phyloP scores from a whole-genome alignment of 148 eudicot genomes.

The Diospyros kaki region DNA sequence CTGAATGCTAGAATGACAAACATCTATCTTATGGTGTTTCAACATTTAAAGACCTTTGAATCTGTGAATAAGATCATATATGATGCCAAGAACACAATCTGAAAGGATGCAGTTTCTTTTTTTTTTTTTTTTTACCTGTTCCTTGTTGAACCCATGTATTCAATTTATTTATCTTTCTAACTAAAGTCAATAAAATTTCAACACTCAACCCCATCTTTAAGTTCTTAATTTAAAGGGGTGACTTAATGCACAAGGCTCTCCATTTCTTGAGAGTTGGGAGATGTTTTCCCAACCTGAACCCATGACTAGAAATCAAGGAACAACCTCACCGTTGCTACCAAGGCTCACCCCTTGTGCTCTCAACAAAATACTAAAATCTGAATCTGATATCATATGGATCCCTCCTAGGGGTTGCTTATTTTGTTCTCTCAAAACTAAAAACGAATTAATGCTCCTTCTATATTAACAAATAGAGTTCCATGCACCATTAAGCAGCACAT shows the following conservation, averaged over 20 bases:
- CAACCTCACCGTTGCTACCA: no score
- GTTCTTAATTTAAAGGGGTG: not conserved
- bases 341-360: no score
- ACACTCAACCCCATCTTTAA: not conserved
- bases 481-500: not conserved
- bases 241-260: no score
- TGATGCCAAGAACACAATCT: not conserved
- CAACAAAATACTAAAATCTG: not conserved
- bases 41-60: not conserved
- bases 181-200: not conserved
- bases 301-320: no score
- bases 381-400: not conserved
- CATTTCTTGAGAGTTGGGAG: no score
- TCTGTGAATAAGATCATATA: not conserved
- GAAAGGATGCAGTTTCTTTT: not conserved
- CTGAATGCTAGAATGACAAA: conserved; percentile 2
- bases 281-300: no score
- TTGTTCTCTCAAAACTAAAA: not conserved
- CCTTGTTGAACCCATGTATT: not conserved
- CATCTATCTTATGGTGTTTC: not conserved
- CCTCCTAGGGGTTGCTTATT: conserved; percentile 4
- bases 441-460: not conserved
- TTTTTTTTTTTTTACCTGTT: not conserved
- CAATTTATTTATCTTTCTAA: not conserved
- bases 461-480: not conserved